phyloP scores from a whole-genome alignment of 1,139 yeast species.

The Taphrina communis region DNA sequence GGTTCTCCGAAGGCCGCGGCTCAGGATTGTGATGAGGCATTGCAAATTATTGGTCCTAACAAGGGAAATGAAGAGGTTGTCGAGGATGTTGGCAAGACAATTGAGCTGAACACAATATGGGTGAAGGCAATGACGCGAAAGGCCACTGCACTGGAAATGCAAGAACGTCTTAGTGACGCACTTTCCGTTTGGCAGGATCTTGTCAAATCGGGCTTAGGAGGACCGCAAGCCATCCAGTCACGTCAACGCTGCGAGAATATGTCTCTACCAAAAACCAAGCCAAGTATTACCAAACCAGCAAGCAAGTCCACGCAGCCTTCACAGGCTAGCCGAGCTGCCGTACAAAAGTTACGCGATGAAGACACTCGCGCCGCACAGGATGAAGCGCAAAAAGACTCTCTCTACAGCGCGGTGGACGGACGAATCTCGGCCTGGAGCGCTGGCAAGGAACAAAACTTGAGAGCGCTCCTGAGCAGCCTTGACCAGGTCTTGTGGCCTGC shows the following conservation, averaged over 20 bases:
- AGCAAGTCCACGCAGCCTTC: slow-evolving; percentile 41
- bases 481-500: slow-evolving; percentile 69
- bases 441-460: slow-evolving; percentile 77
- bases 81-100: slow-evolving; percentile 56
- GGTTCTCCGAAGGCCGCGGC: slow-evolving; percentile 76
- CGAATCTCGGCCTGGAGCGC: slow-evolving; percentile 67
- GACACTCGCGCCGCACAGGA: slow-evolving; percentile 58
- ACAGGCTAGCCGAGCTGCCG: slow-evolving; percentile 43
- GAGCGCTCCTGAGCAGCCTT: slow-evolving; percentile 73
- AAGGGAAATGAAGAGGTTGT: slow-evolving; percentile 53
- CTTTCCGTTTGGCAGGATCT: slow-evolving; percentile 65
- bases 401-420: slow-evolving; percentile 66
- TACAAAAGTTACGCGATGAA: slow-evolving; percentile 54
- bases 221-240: slow-evolving; percentile 74
- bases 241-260: slow-evolving; percentile 76
- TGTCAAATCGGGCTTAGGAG: slow-evolving; percentile 70
- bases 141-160: slow-evolving; percentile 83
- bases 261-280: slow-evolving; percentile 49
- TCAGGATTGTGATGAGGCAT: slow-evolving; percentile 62
- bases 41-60: slow-evolving; percentile 61
- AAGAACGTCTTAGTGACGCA: slow-evolving; percentile 72
- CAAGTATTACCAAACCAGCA: slow-evolving; percentile 22
- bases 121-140: slow-evolving; percentile 68
- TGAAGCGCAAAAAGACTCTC: slow-evolving; percentile 60
- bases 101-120: slow-evolving; percentile 70